phyloP scores from a whole-genome alignment of 2,329 filamentous ascomycete genomes.

The Arthrobotrys entomopaga region DNA sequence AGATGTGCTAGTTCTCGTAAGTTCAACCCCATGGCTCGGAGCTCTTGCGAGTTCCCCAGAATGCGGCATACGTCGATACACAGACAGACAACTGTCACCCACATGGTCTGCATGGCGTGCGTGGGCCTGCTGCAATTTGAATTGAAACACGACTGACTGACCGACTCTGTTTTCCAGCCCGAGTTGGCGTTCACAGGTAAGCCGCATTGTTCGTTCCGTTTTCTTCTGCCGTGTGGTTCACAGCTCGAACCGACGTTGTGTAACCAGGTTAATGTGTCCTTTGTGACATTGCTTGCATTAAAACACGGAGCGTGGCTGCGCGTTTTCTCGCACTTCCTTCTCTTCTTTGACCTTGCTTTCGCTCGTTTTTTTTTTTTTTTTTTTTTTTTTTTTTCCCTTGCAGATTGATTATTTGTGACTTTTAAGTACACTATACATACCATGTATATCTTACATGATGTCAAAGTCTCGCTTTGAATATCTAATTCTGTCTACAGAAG shows the following conservation, averaged over 20 bases:
- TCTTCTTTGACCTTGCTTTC: slow-evolving; percentile 9
- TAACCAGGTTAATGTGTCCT: slow-evolving; percentile 40
- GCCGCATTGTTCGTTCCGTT: slow-evolving; percentile 16
- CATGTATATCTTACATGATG: background rate
- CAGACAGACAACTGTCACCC: slow-evolving; percentile 24
- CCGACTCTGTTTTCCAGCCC: slow-evolving; percentile 49
- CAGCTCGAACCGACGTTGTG: slow-evolving; percentile 32
- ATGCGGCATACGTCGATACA: slow-evolving; percentile 41
- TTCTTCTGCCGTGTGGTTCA: slow-evolving; percentile 27
- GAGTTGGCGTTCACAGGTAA: slow-evolving; percentile 54
- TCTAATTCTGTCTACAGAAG: background rate
- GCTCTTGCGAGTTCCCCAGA: slow-evolving; percentile 7
- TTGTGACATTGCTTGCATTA: slow-evolving; percentile 19
- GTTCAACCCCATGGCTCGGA: slow-evolving; percentile 69
- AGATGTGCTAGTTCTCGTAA: slow-evolving; percentile 79
- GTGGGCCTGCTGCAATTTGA: slow-evolving; percentile 19
- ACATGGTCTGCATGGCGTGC: slow-evolving; percentile 20
- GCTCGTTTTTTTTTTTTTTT: background rate
- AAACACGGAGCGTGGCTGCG: slow-evolving; percentile 30
- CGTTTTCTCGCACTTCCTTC: slow-evolving; percentile 4
- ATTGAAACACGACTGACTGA: slow-evolving; percentile 27
- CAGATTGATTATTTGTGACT: slow-evolving; percentile 12
- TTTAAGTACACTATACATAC: slow-evolving; percentile 6
- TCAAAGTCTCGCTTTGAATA: background rate
- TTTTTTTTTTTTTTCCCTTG: slow-evolving; percentile 21